Evolutionary conservation across 441 rosid genomes (phyloP).

Genomic region (Corymbia citriodora): DNA sequence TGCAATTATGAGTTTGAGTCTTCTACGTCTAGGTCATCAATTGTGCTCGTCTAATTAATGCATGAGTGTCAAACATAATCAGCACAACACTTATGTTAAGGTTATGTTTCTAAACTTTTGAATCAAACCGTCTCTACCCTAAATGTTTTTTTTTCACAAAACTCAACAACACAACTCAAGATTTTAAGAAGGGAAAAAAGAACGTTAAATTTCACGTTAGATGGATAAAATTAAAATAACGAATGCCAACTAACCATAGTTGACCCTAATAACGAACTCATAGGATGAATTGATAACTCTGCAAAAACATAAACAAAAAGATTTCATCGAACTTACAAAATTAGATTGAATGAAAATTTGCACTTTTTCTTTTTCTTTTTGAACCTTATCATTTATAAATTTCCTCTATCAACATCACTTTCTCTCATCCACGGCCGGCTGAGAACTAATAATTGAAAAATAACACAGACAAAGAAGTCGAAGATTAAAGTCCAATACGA

Average conservation of each 20-base stretch:
- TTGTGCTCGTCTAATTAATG: background rate
- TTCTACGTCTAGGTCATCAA: no score
- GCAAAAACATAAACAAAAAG: background rate
- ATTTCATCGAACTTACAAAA: background rate
- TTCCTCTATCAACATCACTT: background rate
- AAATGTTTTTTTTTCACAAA: background rate
- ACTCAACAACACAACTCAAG: background rate
- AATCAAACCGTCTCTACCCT: background rate
- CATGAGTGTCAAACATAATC: no score
- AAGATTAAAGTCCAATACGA: background rate
- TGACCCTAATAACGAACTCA: background rate
- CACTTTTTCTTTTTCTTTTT: background rate
- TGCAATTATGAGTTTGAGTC: fast-evolving
- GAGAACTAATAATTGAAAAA: background rate
- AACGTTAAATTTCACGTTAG: no score
- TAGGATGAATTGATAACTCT: fast-evolving
- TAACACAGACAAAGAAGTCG: background rate
- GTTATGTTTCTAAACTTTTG: background rate
- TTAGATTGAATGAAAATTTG: background rate
- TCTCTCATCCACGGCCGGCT: background rate
- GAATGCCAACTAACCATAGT: no score
- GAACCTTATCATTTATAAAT: fast-evolving
- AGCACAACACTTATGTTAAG: background rate
- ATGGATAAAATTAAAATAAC: no score
- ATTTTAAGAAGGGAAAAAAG: background rate